These are phyloP conservation scores for Cercospora nicotianae DNA, from an alignment of 2,329 filamentous ascomycete genomes.

Conservation along the genomic window DNA sequence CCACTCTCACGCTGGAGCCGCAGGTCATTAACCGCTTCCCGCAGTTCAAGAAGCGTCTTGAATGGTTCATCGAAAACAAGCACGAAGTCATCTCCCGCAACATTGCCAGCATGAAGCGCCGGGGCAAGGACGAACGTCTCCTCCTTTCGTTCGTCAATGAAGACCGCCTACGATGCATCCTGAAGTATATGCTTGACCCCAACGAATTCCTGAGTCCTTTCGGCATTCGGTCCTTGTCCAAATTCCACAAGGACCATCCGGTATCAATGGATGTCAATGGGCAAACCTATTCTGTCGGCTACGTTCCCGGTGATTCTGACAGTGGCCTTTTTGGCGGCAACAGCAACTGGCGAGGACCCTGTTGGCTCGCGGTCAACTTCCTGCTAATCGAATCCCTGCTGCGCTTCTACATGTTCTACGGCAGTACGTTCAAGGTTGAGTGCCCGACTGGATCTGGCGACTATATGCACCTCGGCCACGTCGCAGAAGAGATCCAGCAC, in stretches of 20 bases:
- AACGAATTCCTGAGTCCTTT: constrained; percentile 88
- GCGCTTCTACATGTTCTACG: constrained; percentile 95
- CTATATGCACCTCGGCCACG: constrained; percentile 91
- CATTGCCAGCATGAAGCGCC: constrained; percentile 87
- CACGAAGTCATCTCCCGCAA: constrained; percentile 87
- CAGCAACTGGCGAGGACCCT: constrained; percentile 93
- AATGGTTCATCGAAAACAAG: constrained; percentile 91
- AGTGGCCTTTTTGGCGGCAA: constrained; percentile 94
- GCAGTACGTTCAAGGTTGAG: constrained; percentile 82
- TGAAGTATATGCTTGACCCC: constrained; percentile 90
- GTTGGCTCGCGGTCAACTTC: constrained; percentile 97
- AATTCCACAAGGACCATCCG: constrained; percentile 84
- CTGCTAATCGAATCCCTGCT: constrained; percentile 91
- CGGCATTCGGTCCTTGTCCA: constrained; percentile 88
- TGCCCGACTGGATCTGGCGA: constrained; percentile 92
- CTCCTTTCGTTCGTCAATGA: constrained; percentile 89
- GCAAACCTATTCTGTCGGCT: constrained; percentile 81
- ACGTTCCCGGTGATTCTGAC: constrained; percentile 94
- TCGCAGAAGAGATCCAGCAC: constrained; percentile 93
- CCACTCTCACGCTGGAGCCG: constrained; percentile 87
- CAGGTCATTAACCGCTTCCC: constrained; percentile 90
- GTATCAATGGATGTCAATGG: constrained; percentile 96
- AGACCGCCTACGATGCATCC: constrained; percentile 84
- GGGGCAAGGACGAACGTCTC: constrained; percentile 86
- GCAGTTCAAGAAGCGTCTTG: constrained; percentile 85